Conservation (phyloP, 2,329 filamentous ascomycete species). For the Cercospora zeae-maydis region DNA sequence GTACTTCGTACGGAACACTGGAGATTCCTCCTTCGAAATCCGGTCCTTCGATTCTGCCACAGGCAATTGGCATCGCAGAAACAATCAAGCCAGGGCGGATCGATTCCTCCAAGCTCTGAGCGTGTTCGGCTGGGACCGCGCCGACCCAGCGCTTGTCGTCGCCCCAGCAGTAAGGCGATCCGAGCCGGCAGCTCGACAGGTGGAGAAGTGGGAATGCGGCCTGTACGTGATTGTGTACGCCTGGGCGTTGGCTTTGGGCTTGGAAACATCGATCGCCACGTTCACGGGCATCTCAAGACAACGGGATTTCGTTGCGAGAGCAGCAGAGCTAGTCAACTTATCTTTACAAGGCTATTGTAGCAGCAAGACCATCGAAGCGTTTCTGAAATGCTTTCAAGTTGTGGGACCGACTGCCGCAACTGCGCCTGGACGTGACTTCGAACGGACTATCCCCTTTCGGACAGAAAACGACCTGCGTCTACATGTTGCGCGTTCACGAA, state of each 20-base stretch:
- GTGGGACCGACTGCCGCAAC: not conserved
- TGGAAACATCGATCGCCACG: slow-evolving; percentile 1
- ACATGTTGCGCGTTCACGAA: slow-evolving; percentile 1
- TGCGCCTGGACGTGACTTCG: slow-evolving; percentile 9
- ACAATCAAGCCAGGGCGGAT: not conserved
- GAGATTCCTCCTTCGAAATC: not conserved
- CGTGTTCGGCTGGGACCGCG: not conserved
- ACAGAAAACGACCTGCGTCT: not conserved
- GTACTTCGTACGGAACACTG: not conserved
- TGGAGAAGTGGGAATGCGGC: slow-evolving; percentile 13
- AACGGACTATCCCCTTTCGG: slow-evolving; percentile 1
- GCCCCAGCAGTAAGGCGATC: not conserved
- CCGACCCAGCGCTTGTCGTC: not conserved
- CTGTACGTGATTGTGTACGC: slow-evolving; percentile 15
- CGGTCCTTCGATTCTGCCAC: not conserved
- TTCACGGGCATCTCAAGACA: slow-evolving; percentile 5
- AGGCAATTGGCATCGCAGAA: not conserved
- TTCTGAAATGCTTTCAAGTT: slow-evolving; percentile 16
- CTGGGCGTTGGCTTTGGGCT: slow-evolving; percentile 16
- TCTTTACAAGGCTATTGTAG: slow-evolving; percentile 11
- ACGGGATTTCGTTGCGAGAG: not conserved
- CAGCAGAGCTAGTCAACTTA: slow-evolving; percentile 10
- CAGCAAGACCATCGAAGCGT: slow-evolving; percentile 14
- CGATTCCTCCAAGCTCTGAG: not conserved
- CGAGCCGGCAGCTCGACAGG: not conserved